phyloP scores from a whole-genome alignment of 129 eudicot genomes.

The Apium graveolens region DNA sequence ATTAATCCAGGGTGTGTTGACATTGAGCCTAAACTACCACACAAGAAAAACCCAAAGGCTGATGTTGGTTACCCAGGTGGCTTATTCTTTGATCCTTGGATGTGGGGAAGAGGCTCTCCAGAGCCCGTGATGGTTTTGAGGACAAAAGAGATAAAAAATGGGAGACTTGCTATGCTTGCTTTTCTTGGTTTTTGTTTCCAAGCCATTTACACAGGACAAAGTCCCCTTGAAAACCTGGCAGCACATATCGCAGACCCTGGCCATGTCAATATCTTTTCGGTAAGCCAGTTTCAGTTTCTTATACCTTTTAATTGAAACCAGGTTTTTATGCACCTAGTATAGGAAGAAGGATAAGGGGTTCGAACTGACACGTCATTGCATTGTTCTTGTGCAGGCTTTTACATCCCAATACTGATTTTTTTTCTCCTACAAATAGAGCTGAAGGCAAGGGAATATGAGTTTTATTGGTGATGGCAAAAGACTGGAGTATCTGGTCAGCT shows the following conservation, averaged over 20 bases:
- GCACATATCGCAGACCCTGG: slow-evolving; percentile 93
- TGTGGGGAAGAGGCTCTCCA: slow-evolving; percentile 90
- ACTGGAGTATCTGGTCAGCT: background rate
- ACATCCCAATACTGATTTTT: slow-evolving; percentile 22
- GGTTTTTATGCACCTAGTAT: background rate
- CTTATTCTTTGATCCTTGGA: slow-evolving; percentile 74
- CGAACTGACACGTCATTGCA: background rate
- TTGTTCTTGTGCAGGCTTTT: slow-evolving; percentile 32
- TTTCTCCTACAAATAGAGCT: background rate
- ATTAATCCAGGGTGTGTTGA: slow-evolving; percentile 79
- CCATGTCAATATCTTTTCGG: slow-evolving; percentile 83
- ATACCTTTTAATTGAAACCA: background rate
- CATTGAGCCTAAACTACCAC: slow-evolving; percentile 61
- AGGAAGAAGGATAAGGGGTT: background rate
- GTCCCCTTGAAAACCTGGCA: slow-evolving; percentile 69
- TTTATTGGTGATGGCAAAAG: background rate
- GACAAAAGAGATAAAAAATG: slow-evolving; percentile 95
- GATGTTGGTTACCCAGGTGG: slow-evolving; percentile 99
- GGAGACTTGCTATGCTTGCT: slow-evolving; percentile 88
- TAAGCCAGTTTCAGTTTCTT: slow-evolving; percentile 16
- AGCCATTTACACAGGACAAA: slow-evolving; percentile 79
- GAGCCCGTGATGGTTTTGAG: slow-evolving; percentile 87
- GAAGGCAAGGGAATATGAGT: background rate
- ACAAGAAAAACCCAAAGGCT: slow-evolving; percentile 54
- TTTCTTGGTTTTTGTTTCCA: slow-evolving; percentile 79